Percentiles rank a stretch among this genome's conserved stretches.
These are phyloP conservation scores for Claviceps capensis DNA, from an alignment of 2,329 filamentous ascomycete species.

Conservation along the genomic window DNA sequence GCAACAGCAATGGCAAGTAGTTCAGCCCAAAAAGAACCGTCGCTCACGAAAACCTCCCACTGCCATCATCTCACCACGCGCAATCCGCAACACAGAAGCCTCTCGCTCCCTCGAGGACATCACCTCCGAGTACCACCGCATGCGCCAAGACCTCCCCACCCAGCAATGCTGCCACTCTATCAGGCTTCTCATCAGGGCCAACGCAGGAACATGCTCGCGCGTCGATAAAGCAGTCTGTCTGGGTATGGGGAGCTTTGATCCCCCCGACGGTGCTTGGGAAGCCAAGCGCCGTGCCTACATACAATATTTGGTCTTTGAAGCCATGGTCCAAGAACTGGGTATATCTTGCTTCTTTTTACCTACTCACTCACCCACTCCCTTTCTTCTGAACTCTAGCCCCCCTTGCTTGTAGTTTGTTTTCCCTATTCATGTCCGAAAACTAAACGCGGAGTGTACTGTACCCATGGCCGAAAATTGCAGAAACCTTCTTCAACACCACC, in stretches of 20 bases:
- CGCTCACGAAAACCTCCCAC: slow-evolving; percentile 5
- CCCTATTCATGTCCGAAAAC: not conserved
- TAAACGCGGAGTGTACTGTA: not conserved
- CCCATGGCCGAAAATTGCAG: not conserved
- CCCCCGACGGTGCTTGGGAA: slow-evolving; percentile 31
- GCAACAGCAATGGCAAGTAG: slow-evolving; percentile 13
- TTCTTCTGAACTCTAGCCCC: not conserved
- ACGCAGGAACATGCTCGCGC: slow-evolving; percentile 8
- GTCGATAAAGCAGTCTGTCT: slow-evolving; percentile 36
- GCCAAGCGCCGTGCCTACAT: slow-evolving; percentile 31
- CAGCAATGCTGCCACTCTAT: slow-evolving; percentile 18
- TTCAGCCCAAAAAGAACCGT: slow-evolving; percentile 10
- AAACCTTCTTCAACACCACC: slow-evolving; percentile 1
- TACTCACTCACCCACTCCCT: too few relatives aligned
- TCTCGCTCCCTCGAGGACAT: slow-evolving; percentile 15
- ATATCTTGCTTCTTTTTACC: slow-evolving; percentile 3
- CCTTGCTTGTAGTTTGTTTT: not conserved
- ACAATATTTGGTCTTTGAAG: slow-evolving; percentile 39
- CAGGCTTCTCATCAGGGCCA: slow-evolving; percentile 17
- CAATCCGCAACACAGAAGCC: slow-evolving; percentile 1
- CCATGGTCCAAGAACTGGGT: slow-evolving; percentile 32
- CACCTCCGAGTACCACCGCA: slow-evolving; percentile 15
- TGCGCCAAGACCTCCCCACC: slow-evolving; percentile 16
- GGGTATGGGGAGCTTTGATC: slow-evolving; percentile 41
- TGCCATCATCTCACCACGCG: slow-evolving; percentile 3